phyloP scores from a whole-genome alignment of 2,329 filamentous ascomycete genomes.

The Endocalyx cinctus region DNA sequence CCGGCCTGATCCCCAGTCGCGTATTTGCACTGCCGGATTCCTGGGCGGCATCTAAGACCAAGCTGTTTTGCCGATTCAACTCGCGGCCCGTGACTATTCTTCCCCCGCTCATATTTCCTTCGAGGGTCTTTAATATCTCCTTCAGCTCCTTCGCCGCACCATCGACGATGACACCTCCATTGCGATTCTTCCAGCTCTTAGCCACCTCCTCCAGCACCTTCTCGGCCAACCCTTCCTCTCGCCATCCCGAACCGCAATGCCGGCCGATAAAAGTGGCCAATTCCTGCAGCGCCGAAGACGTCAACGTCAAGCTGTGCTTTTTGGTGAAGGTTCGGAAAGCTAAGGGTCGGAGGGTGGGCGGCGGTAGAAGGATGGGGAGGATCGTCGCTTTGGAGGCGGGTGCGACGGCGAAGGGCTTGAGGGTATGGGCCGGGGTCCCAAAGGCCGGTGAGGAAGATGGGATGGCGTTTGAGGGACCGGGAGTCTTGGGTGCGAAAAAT shows the following conservation, averaged over 20 bases:
- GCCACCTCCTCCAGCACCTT: slow-evolving; percentile 88
- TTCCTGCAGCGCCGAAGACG: slow-evolving; percentile 77
- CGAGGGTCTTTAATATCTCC: slow-evolving; percentile 76
- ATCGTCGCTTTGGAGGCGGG: slow-evolving; percentile 56
- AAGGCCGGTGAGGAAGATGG: slow-evolving; percentile 90
- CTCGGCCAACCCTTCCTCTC: slow-evolving; percentile 90
- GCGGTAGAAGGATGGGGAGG: slow-evolving; percentile 83
- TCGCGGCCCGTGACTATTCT: slow-evolving; percentile 54
- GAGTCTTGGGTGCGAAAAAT: slow-evolving; percentile 35
- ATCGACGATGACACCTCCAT: slow-evolving; percentile 87
- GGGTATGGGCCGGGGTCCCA: slow-evolving; percentile 77
- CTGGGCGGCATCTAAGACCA: slow-evolving; percentile 53
- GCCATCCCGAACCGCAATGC: slow-evolving; percentile 93
- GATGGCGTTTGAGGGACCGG: slow-evolving; percentile 50
- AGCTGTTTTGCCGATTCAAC: slow-evolving; percentile 59
- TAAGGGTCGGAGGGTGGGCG: slow-evolving; percentile 78
- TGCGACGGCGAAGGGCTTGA: slow-evolving; percentile 57
- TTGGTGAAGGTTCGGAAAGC: slow-evolving; percentile 96
- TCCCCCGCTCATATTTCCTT: slow-evolving; percentile 86
- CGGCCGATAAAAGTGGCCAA: slow-evolving; percentile 87
- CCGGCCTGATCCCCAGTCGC: slow-evolving; percentile 49
- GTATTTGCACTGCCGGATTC: slow-evolving; percentile 51
- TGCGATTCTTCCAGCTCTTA: slow-evolving; percentile 84
- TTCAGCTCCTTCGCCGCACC: slow-evolving; percentile 72
- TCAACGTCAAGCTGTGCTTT: slow-evolving; percentile 91